These are phyloP conservation scores for Botrytis elliptica DNA, from an alignment of 2,329 filamentous ascomycete species.

Conservation along the genomic window DNA sequence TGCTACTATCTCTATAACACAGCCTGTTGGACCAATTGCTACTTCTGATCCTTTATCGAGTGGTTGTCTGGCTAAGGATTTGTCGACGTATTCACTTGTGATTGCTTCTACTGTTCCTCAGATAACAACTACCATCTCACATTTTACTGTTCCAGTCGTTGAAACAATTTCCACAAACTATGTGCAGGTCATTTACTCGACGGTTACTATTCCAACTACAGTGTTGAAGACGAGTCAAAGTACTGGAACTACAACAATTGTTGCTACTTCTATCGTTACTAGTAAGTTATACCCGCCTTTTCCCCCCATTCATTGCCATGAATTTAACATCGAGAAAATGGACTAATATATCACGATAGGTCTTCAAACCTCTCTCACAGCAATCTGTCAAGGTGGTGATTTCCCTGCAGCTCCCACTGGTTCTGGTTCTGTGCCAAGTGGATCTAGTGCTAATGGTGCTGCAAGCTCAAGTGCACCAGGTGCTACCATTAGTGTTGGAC, in stretches of 20 bases:
- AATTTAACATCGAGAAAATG: not conserved
- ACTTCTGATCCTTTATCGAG: not conserved
- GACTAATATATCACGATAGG: not conserved
- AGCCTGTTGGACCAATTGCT: constrained; percentile 4
- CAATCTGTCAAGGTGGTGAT: not conserved
- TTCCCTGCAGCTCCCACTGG: not conserved
- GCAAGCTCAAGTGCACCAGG: constrained; percentile 3
- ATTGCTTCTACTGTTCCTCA: not conserved
- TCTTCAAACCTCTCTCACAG: constrained; percentile 6
- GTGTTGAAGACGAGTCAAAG: constrained; percentile 14
- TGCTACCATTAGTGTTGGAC: not conserved
- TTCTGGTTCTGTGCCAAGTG: not conserved
- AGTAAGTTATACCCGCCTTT: not conserved
- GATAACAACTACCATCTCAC: not conserved
- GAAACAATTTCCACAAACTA: constrained; percentile 3
- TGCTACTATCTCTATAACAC: not conserved
- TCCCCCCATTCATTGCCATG: not conserved
- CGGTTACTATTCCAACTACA: constrained; percentile 7
- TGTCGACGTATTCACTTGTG: constrained; percentile 5
- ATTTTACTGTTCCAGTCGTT: not conserved
- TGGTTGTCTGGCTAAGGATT: not conserved
- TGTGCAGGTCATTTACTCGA: constrained; percentile 5
- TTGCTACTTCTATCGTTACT: not conserved
- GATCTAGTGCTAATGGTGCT: constrained; percentile 9
- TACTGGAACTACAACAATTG: not conserved